Conservation (phyloP, 1,139 yeast genomes). For the Meyerozyma sp. region DNA sequence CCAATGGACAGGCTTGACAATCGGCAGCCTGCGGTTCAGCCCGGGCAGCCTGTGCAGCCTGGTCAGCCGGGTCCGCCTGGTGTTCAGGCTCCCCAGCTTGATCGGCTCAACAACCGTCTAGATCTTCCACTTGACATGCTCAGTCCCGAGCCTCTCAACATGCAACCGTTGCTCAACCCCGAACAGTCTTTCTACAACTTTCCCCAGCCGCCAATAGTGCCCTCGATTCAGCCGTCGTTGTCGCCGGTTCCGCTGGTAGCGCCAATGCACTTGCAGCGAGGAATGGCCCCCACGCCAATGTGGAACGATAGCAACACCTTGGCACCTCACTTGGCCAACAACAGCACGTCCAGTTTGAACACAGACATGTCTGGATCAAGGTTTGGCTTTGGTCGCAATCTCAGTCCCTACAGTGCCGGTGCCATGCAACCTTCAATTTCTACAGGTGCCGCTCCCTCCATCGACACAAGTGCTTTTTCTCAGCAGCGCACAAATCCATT, state of each 20-base stretch:
- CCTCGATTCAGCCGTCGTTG: background rate
- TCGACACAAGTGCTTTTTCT: background rate
- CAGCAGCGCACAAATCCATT: background rate
- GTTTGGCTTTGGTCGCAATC: background rate
- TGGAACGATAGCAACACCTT: background rate
- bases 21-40: too few relatives aligned
- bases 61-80: too few relatives aligned
- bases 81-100: background rate
- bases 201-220: background rate
- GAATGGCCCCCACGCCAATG: background rate
- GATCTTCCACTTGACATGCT: background rate
- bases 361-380: constrained; percentile 22
- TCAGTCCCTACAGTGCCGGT: background rate
- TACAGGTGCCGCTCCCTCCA: background rate
- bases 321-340: background rate
- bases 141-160: background rate
- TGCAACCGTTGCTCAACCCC: background rate
- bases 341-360: constrained; percentile 86
- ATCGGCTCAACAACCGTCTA: background rate
- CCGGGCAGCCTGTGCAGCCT: too few relatives aligned
- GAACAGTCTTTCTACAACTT: background rate
- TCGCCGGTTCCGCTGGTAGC: background rate
- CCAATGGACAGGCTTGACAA: too few relatives aligned
- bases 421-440: background rate
- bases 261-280: background rate